phyloP scores from a whole-genome alignment of 148 eudicot genomes.

The Tetragonia tetragonoides region DNA sequence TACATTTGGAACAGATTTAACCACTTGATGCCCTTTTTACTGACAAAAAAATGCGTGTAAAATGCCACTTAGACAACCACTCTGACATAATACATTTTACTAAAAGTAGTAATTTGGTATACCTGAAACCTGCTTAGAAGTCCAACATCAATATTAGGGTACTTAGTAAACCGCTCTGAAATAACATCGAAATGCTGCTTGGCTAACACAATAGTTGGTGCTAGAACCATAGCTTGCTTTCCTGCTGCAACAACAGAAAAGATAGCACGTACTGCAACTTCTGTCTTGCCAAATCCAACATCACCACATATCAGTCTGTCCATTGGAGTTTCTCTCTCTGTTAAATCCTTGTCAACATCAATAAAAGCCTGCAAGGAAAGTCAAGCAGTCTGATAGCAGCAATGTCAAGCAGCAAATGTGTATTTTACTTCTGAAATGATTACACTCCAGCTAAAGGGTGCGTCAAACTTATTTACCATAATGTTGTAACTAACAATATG shows the following conservation, averaged over 20 bases:
- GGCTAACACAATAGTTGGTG: constrained; percentile 95
- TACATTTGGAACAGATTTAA: too few species aligned
- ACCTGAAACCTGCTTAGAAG: constrained; percentile 99
- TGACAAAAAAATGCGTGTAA: too few species aligned
- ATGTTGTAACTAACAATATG: background rate
- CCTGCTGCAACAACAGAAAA: constrained; percentile 89
- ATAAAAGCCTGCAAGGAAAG: constrained; percentile 72
- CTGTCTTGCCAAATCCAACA: constrained; percentile 98
- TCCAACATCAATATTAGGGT: constrained; percentile 64
- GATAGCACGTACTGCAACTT: constrained; percentile 94
- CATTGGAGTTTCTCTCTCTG: constrained; percentile 95
- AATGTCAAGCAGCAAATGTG: background rate
- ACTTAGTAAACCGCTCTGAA: constrained; percentile 71
- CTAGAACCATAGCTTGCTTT: constrained; percentile 94
- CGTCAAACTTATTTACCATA: background rate
- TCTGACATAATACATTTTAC: background rate
- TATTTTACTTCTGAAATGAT: background rate
- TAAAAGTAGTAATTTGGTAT: constrained; percentile 13
- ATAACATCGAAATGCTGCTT: constrained; percentile 89
- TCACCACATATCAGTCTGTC: constrained; percentile 97
- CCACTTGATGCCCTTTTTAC: too few species aligned
- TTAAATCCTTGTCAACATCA: constrained; percentile 94
- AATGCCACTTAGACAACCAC: too few species aligned
- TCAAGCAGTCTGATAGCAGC: constrained; percentile 35
- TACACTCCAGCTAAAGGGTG: background rate